phyloP scores from a whole-genome alignment of 192 early-diverging fungal genomes.

The Entomortierella beljakovae region DNA sequence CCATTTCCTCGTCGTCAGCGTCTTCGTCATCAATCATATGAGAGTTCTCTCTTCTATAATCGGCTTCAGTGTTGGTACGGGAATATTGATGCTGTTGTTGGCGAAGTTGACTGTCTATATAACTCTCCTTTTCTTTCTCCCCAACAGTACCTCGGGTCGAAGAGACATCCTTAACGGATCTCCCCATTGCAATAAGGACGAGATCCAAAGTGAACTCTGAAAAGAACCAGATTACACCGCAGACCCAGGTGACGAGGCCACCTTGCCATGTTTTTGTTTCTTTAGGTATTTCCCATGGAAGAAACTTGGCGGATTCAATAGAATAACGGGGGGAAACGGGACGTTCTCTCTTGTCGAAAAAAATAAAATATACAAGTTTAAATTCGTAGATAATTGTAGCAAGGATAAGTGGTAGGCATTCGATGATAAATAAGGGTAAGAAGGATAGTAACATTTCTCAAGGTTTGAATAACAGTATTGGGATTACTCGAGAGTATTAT shows the following conservation, averaged over 20 bases:
- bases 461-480: background rate
- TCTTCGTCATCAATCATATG: background rate
- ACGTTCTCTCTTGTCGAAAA: slow-evolving; percentile 5
- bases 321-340: slow-evolving; percentile 12
- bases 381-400: slow-evolving; percentile 16
- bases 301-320: slow-evolving; percentile 4
- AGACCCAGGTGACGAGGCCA: background rate
- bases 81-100: background rate
- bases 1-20: too few relatives aligned
- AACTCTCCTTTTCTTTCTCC: background rate
- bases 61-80: background rate
- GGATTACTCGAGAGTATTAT: background rate
- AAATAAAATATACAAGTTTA: slow-evolving; percentile 15
- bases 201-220: slow-evolving; percentile 32
- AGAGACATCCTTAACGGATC: background rate
- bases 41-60: background rate
- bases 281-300: slow-evolving; percentile 13
- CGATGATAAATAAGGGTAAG: slow-evolving; percentile 5
- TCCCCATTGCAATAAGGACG: background rate
- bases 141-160: background rate
- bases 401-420: slow-evolving; percentile 23
- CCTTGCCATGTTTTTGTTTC: slow-evolving; percentile 13
- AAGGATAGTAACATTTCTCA: background rate
- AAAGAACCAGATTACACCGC: slow-evolving; percentile 21
- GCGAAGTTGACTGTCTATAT: background rate